Evolutionary conservation across 495 filamentous ascomycete species (phyloP).

Genomic region (Aspergillus diversus): DNA sequence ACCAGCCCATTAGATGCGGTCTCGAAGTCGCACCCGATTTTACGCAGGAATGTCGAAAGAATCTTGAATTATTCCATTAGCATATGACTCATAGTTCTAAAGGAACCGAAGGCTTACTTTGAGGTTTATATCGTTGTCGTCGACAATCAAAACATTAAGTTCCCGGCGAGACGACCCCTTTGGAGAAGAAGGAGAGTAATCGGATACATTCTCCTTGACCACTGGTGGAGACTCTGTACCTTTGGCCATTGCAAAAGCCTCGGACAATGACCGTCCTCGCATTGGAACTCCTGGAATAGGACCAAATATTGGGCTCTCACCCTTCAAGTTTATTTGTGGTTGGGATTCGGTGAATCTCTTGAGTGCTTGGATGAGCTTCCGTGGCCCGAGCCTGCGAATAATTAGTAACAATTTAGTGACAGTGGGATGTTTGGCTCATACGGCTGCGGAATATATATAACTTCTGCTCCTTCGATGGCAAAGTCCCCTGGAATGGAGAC

Average conservation of each 20-base stretch:
- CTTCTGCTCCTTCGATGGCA: constrained; percentile 19
- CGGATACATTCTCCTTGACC: constrained; percentile 18
- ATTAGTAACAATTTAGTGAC: constrained; percentile 18
- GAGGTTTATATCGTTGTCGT: constrained; percentile 57
- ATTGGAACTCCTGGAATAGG: constrained; percentile 16
- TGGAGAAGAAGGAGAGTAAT: constrained; percentile 7
- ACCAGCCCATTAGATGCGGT: constrained; percentile 62
- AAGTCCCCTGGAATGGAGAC: constrained; percentile 11
- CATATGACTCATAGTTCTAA: neutral
- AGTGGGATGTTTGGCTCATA: constrained; percentile 20
- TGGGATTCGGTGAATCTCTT: constrained; percentile 24
- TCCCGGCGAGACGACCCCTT: constrained; percentile 11
- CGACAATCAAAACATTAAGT: constrained; percentile 46
- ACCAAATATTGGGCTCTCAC: constrained; percentile 10
- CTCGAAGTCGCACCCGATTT: constrained; percentile 51
- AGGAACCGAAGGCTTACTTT: constrained; percentile 29
- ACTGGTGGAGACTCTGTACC: constrained; percentile 24
- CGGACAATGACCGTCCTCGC: constrained; percentile 15
- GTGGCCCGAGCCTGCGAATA: constrained; percentile 35
- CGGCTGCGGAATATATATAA: constrained; percentile 39
- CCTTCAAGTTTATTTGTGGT: neutral
- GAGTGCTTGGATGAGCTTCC: constrained; percentile 32
- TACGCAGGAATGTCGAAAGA: constrained; percentile 58
- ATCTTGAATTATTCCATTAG: constrained; percentile 24
- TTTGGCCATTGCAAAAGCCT: constrained; percentile 22